Base-by-base conservation (phyloP, 768 basidiomycete species). In the Lactarius evosmus region DNA sequence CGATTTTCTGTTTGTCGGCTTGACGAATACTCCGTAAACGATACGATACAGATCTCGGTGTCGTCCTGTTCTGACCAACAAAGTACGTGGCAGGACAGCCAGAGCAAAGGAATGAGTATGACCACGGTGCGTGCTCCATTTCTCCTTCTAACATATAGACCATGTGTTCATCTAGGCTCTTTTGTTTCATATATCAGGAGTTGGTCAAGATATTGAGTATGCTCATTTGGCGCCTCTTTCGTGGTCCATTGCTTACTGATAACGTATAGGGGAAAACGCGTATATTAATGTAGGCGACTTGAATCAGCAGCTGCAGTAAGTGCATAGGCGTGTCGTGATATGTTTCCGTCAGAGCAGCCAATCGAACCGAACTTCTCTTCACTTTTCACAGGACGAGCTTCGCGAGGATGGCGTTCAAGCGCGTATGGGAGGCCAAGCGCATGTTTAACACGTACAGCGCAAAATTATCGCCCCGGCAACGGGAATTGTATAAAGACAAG, bases 21-120 rank as follows among this genome's bases (percentile, higher is more conserved):
- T 29, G 33, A 25, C 33, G n/a, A n/a, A n/a, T n/a, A n/a, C n/a
- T n/a, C n/a, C n/a, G n/a, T n/a, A 12, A 14, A 33, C 49, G 11
- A 36, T 19, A 36, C 4, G 12, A 27, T 52, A 14, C 8, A 66
- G 67, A 67, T 67, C 1, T 62, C 56, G 12, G 14, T 67, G 2
- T 56, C 67, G 32, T 33, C 67, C 1, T 66, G 67, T 33, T 16
- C 34, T 34, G 52, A 59, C 33, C 12, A 56, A 12, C 50, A 67
- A 30, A n/a, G 25, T 2, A 38, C 56, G 11, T 67, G 56, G 60
- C 64, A 67, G 33, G 60, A 66, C 38, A 53, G 46, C 7, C 38
- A 34, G 33, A 44, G 27, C 12, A 53, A 44, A 22, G 66, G 63
- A 4, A 56, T 29, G 27, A 60, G 60, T 3, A 66, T 67, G 67